Percentiles rank a stretch among this genome's conserved stretches.
Conservation (phyloP, 2,329 filamentous ascomycete genomes). For the Purpureocillium takamizusanense region DNA sequence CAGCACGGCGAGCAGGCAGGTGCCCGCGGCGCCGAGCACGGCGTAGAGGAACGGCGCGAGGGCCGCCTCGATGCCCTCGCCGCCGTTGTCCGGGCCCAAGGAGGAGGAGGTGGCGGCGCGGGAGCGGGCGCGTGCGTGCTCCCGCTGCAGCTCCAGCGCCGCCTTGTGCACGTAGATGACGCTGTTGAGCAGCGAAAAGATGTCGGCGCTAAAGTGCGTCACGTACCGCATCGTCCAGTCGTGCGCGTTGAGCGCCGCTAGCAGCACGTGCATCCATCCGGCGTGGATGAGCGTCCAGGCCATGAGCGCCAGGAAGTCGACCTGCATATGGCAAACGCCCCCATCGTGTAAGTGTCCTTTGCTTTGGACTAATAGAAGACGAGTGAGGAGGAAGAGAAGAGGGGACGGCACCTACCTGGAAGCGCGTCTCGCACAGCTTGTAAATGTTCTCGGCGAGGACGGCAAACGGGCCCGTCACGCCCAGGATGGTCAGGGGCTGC, state of each 20-base stretch:
- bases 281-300: conserved; percentile 59
- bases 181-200: conserved; percentile 58
- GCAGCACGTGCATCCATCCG: conserved; percentile 54
- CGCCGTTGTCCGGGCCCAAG: no score
- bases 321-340: no score
- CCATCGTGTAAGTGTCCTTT: no score
- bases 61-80: no score
- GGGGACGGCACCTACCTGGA: conserved; percentile 41
- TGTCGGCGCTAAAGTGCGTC: conserved; percentile 57
- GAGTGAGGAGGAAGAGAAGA: no score
- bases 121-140: conserved; percentile 30
- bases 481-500: conserved; percentile 56
- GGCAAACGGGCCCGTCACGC: conserved; percentile 59
- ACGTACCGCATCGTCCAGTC: conserved; percentile 66
- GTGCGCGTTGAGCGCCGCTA: conserved; percentile 58
- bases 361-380: no score
- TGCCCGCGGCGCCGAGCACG: conserved; percentile 54
- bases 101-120: no score
- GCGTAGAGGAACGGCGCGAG: conserved; percentile 57
- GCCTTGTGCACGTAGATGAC: conserved; percentile 63
- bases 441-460: conserved; percentile 59
- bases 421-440: conserved; percentile 42
- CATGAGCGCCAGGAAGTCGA: conserved; percentile 58
- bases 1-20: conserved; percentile 52
- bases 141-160: conserved; percentile 52